These are phyloP conservation scores for Sanguinoderma infundibulare DNA, from an alignment of 1,284 basidiomycete species.

Conservation along the genomic window DNA sequence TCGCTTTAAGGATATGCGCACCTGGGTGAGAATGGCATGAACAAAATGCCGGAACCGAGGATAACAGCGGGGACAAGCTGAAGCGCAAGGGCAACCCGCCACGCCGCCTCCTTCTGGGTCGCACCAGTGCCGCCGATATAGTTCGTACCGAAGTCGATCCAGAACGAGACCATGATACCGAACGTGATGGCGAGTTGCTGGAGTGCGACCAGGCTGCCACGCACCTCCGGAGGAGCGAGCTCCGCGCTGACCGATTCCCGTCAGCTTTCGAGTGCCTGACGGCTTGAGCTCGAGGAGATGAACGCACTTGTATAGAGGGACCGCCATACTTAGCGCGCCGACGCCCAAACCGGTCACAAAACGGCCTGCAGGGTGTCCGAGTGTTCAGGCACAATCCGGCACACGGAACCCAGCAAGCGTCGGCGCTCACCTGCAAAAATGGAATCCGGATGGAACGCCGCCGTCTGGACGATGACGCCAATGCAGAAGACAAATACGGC, in stretches of 20 bases:
- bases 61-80: conserved; percentile 78
- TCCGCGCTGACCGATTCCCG: conserved; percentile 46
- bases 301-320: conserved; percentile 74
- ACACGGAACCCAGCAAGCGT: neutral
- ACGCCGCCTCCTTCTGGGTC: conserved; percentile 66
- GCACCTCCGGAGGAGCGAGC: conserved; percentile 81
- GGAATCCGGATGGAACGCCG: conserved; percentile 56
- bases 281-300: conserved; percentile 3
- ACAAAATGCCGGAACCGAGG: conserved; percentile 65
- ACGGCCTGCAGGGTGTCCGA: conserved; percentile 46
- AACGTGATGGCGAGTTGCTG: conserved; percentile 85
- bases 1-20: conserved; percentile 19
- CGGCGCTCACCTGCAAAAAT: conserved; percentile 62
- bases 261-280: neutral
- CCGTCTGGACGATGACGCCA: conserved; percentile 70
- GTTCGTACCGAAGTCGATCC: conserved; percentile 82
- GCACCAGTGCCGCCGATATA: conserved; percentile 67
- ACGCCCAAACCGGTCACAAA: conserved; percentile 81
- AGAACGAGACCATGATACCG: conserved; percentile 75
- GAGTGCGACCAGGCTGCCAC: conserved; percentile 81
- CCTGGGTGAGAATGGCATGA: conserved; percentile 77
- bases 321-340: conserved; percentile 75
- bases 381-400: neutral
- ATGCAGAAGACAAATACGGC: conserved; percentile 70
- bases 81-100: conserved; percentile 78